Conservation (phyloP, 2,329 filamentous ascomycete genomes). For the Aspergillus ibericus region DNA sequence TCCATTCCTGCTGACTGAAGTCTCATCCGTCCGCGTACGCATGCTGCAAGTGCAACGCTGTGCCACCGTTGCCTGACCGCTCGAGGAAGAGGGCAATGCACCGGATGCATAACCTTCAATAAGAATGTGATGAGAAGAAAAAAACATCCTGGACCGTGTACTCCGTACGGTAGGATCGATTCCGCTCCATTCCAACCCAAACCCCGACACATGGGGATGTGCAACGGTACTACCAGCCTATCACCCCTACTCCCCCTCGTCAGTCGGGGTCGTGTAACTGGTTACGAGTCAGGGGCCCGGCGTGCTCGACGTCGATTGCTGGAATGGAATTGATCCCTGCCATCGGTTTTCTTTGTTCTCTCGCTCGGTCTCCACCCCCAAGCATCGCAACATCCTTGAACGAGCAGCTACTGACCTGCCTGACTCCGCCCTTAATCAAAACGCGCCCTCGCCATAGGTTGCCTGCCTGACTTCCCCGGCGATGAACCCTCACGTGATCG, state of each 20-base stretch:
- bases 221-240: background rate
- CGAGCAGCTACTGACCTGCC: background rate
- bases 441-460: background rate
- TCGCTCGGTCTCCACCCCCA: slow-evolving; percentile 7
- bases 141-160: background rate
- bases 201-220: background rate
- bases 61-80: background rate
- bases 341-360: slow-evolving; percentile 5
- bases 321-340: slow-evolving; percentile 6
- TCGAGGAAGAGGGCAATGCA: background rate
- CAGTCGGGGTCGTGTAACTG: background rate
- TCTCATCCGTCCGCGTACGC: background rate
- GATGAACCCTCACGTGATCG: slow-evolving; percentile 19
- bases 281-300: slow-evolving; percentile 9
- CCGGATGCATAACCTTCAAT: background rate
- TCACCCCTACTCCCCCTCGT: background rate
- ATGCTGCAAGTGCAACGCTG: background rate
- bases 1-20: background rate
- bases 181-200: background rate
- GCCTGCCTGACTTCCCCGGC: background rate
- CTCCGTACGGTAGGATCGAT: no score
- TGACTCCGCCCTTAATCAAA: background rate
- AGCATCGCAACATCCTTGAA: background rate
- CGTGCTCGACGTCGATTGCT: slow-evolving; percentile 2
- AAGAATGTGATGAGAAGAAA: background rate